Evolutionary conservation across 1,139 yeast species (phyloP).

Genomic region (Nakaseomyces delphensis): DNA sequence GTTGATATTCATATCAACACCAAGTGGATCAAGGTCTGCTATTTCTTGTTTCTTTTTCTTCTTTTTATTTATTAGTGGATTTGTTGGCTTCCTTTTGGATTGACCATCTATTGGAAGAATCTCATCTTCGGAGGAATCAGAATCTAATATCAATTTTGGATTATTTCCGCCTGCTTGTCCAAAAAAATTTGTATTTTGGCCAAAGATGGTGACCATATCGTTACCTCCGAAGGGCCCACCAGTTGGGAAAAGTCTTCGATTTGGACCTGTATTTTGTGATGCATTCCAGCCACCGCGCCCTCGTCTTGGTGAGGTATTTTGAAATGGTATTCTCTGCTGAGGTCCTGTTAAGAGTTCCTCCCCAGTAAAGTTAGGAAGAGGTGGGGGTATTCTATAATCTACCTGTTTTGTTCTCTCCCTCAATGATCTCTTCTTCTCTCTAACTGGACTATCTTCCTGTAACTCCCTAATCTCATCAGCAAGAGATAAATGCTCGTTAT

Average conservation of each 20-base stretch:
- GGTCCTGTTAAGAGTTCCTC: slow-evolving; percentile 14
- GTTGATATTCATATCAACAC: slow-evolving; percentile 87
- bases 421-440: slow-evolving; percentile 48
- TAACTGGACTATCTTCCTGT: slow-evolving; percentile 34
- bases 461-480: slow-evolving; percentile 38
- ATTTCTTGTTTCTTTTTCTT: slow-evolving; percentile 52
- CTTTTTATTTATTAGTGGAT: slow-evolving; percentile 13
- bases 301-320: slow-evolving; percentile 30
- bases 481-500: slow-evolving; percentile 18
- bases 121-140: slow-evolving; percentile 68
- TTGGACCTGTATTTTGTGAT: slow-evolving; percentile 30
- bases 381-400: slow-evolving; percentile 83
- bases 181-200: slow-evolving; percentile 46
- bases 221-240: slow-evolving; percentile 98
- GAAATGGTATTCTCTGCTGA: slow-evolving; percentile 20
- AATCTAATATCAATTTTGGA: slow-evolving; percentile 36
- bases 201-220: slow-evolving; percentile 69
- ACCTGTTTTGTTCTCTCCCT: slow-evolving; percentile 67
- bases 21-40: slow-evolving; percentile 93
- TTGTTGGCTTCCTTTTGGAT: slow-evolving; percentile 22
- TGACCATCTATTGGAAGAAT: slow-evolving; percentile 32
- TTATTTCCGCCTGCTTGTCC: slow-evolving; percentile 31
- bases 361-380: slow-evolving; percentile 40
- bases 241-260: slow-evolving; percentile 75
- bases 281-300: slow-evolving; percentile 32